Evolutionary conservation across 208 protist genomes (phyloP).

Genomic region (Jaenimonas drosophilae): DNA sequence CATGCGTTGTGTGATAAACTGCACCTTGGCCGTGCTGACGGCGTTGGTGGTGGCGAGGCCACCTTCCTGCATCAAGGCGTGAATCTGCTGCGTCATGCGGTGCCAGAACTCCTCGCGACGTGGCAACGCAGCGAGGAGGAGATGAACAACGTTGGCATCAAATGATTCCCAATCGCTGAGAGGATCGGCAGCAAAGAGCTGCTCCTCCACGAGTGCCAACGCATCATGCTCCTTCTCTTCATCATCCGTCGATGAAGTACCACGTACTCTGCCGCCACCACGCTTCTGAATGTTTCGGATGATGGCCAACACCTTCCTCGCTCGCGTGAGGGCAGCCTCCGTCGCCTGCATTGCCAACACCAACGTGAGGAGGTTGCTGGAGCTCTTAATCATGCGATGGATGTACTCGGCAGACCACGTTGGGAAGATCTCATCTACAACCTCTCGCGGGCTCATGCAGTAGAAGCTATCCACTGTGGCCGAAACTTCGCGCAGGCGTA

Average conservation of each 20-base stretch:
- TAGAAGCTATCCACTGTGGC: slow-evolving; percentile 67
- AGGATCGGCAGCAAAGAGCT: slow-evolving; percentile 6
- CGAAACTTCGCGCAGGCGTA: slow-evolving; percentile 39
- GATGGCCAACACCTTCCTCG: slow-evolving; percentile 39
- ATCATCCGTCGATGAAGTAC: not conserved
- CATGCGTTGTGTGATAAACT: slow-evolving; percentile 71
- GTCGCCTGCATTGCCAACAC: slow-evolving; percentile 75
- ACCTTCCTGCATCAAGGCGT: slow-evolving; percentile 1
- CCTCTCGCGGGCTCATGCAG: slow-evolving; percentile 56
- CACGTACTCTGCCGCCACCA: not conserved
- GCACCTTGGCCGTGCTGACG: slow-evolving; percentile 15
- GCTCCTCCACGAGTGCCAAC: slow-evolving; percentile 5
- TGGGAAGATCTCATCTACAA: slow-evolving; percentile 77
- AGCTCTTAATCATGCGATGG: slow-evolving; percentile 75
- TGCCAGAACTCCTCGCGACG: slow-evolving; percentile 88
- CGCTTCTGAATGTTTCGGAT: slow-evolving; percentile 31
- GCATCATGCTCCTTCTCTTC: slow-evolving; percentile 5
- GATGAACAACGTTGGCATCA: slow-evolving; percentile 51
- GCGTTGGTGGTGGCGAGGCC: not conserved
- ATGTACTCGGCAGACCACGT: slow-evolving; percentile 74
- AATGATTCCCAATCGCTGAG: slow-evolving; percentile 49
- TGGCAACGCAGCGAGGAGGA: slow-evolving; percentile 53
- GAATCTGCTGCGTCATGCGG: slow-evolving; percentile 84
- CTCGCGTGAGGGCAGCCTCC: slow-evolving; percentile 64
- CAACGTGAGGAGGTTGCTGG: slow-evolving; percentile 62